Conservation (phyloP, 2,329 filamentous ascomycete species). For the Calycina herbarum region DNA sequence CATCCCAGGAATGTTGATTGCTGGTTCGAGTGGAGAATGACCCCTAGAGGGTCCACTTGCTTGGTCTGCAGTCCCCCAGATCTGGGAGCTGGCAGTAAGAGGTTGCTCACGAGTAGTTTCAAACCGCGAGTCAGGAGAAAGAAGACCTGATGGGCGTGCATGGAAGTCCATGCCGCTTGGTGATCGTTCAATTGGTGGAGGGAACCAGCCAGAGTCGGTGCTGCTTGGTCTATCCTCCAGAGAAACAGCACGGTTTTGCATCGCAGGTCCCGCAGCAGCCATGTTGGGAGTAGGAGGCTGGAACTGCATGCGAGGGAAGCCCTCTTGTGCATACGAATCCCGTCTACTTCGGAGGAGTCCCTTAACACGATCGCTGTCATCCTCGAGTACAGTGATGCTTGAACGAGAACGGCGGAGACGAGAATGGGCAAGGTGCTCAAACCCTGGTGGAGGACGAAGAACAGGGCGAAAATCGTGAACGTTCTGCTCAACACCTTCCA, state of each 20-base stretch:
- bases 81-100: not conserved
- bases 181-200: not conserved
- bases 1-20: not conserved
- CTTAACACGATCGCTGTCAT: not conserved
- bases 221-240: not conserved
- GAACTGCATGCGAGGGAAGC: not conserved
- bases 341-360: not conserved
- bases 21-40: not conserved
- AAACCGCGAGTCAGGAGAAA: not conserved
- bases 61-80: not conserved
- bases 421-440: not conserved
- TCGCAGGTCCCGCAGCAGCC: not conserved
- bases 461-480: not conserved
- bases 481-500: not conserved
- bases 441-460: not conserved
- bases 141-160: not conserved
- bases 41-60: not conserved
- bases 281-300: not conserved
- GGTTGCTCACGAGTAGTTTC: not conserved
- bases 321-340: not conserved
- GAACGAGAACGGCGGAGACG: not conserved
- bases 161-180: not conserved
- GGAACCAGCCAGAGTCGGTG: not conserved
- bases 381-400: not conserved
- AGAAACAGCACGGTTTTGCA: not conserved